Base-by-base conservation (phyloP, 495 filamentous ascomycete genomes). In the Astrothelium macrocarpum region DNA sequence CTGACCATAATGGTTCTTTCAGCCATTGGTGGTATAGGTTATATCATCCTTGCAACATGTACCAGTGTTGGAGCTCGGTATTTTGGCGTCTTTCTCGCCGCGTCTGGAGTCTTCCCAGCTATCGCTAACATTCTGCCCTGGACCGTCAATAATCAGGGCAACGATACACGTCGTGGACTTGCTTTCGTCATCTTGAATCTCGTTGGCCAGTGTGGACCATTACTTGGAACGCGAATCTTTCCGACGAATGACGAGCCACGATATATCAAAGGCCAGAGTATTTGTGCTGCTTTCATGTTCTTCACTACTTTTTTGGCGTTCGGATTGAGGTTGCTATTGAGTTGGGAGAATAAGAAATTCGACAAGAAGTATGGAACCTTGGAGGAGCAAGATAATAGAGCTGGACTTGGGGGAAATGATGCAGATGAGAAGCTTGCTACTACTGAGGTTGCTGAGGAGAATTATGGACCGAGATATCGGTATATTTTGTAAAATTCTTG, bases 21-120 rank as follows among this genome's bases (percentile, higher is more conserved):
- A 0, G 62, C 83, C 20, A 71, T 90, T 10, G 89, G 83, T 14
- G 82, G 81, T 23, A 73, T 87, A 29, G 91, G 91, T 29, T 96
- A 95, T 67, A 74, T 91, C 29, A 76, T 92, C 1, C 81, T 89
- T n/a, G 85, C 86, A 2, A 70, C 68, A 25, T 58, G 66, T 26
- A 67, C 66, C 11, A 63, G 34, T 2, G 64, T 69, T n/a, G 73
- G 56, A 4, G 65, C 64, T 0, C 58, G 74, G 1, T 76, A 76
- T 66, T 67, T 70, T 26, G 74, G 62, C 14, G 65, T 72, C n/a
- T 75, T 71, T 60, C 59, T 75, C 25, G 66, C 72, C 0, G 70
- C 71, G 0, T 63, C 42, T 20, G 70, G 72, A 28, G 67, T 76
- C 56, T 76, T 76, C 49, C 70, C 74, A 0, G 59, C 68, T 3